Conservation (phyloP, 768 basidiomycete species). For the Roridomyces roridus region DNA sequence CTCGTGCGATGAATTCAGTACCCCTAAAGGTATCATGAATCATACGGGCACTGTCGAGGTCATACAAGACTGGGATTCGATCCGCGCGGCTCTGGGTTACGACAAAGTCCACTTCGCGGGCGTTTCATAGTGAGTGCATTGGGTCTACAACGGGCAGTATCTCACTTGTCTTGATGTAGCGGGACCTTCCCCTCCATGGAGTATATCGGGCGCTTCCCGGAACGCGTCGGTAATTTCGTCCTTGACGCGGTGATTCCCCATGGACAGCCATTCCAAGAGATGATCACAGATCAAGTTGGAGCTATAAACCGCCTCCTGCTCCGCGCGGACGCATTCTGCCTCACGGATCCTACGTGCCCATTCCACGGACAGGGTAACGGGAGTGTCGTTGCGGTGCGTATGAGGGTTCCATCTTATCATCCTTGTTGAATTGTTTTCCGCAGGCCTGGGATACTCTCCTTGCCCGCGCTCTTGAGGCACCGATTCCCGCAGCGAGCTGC, state of each 20-base stretch:
- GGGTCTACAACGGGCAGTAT: too few relatives aligned
- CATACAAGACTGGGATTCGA: slow-evolving; percentile 19
- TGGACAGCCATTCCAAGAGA: slow-evolving; percentile 3
- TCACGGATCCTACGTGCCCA: slow-evolving; percentile 21
- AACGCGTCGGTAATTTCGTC: slow-evolving; percentile 17
- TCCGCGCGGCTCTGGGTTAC: slow-evolving; percentile 21
- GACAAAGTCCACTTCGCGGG: slow-evolving; percentile 14
- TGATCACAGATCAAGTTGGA: slow-evolving; percentile 12
- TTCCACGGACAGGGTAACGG: slow-evolving; percentile 26
- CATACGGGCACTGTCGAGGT: slow-evolving; percentile 11
- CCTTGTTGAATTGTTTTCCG: not conserved
- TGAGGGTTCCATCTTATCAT: not conserved
- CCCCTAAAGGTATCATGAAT: slow-evolving; percentile 17
- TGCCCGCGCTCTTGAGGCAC: not conserved
- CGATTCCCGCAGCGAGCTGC: not conserved
- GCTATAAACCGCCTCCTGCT: slow-evolving; percentile 22
- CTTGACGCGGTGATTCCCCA: slow-evolving; percentile 17
- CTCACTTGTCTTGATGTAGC: too few relatives aligned
- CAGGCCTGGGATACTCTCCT: not conserved
- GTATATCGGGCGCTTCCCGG: slow-evolving; percentile 16
- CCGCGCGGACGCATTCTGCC: slow-evolving; percentile 25
- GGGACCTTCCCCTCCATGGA: slow-evolving; percentile 15
- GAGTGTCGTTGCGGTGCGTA: slow-evolving; percentile 41
- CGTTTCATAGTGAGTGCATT: slow-evolving; percentile 26
- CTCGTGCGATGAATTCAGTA: not conserved